Conservation (phyloP, 441 rosid species). For the Jatropha multifida region DNA sequence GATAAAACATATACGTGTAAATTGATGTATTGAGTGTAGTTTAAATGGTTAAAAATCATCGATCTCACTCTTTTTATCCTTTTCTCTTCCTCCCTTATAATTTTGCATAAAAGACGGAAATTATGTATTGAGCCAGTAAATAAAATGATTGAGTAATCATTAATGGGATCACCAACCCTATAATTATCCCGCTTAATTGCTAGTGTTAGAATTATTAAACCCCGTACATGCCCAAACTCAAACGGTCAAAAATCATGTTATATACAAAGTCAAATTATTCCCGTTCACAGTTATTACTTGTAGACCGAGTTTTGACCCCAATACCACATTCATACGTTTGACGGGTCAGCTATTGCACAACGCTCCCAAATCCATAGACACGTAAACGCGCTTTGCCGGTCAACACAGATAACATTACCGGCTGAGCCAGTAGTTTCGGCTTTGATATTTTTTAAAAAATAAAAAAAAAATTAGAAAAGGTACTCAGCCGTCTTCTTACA, state of each 20-base stretch:
- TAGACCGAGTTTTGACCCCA: background rate
- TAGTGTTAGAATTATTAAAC: background rate
- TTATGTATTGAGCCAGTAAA: too few species aligned
- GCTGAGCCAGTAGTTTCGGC: constrained; percentile 8
- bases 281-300: too few species aligned
- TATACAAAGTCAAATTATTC: too few species aligned
- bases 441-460: background rate
- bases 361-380: background rate
- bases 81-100: background rate
- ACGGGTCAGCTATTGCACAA: constrained; percentile 2
- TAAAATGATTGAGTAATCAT: background rate
- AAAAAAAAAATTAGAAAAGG: too few species aligned
- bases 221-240: too few species aligned
- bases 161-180: background rate
- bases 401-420: background rate
- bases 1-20: too few species aligned
- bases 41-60: too few species aligned
- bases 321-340: background rate
- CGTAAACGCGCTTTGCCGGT: background rate
- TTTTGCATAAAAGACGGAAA: too few species aligned
- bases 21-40: too few species aligned
- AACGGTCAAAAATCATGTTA: too few species aligned
- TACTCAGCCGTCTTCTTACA: background rate
- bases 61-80: background rate
- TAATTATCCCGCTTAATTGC: background rate